phyloP scores from a whole-genome alignment of 345 rosid genomes.

The Gossypium rotundifolium region DNA sequence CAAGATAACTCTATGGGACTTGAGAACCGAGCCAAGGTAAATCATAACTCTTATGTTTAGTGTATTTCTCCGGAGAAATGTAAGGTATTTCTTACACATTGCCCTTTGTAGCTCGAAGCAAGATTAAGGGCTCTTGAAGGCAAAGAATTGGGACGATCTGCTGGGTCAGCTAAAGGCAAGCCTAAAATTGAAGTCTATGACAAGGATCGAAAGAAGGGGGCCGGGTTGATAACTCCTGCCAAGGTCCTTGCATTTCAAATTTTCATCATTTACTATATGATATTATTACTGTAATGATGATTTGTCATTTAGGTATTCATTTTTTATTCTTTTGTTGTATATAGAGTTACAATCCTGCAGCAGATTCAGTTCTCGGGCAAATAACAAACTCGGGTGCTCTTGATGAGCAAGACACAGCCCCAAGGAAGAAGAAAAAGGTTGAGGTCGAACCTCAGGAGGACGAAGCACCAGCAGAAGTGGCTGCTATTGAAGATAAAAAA shows the following conservation, averaged over 20 bases:
- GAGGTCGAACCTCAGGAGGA: conserved; percentile 7
- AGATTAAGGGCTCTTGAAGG: conserved; percentile 79
- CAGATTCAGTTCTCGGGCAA: conserved; percentile 58
- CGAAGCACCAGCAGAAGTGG: conserved; percentile 20
- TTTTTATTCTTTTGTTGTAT: not conserved
- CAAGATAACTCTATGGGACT: conserved; percentile 81
- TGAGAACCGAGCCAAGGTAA: conserved; percentile 57
- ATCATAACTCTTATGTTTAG: not conserved
- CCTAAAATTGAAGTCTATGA: conserved; percentile 85
- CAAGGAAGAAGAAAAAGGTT: conserved; percentile 18
- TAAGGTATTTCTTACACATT: not conserved
- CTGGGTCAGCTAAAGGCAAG: conserved; percentile 87
- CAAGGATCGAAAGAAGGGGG: conserved; percentile 68
- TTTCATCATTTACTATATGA: not conserved
- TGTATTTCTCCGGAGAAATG: not conserved
- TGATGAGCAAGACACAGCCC: conserved; percentile 2
- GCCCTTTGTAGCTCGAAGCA: conserved; percentile 60
- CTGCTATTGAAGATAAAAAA: conserved; percentile 37
- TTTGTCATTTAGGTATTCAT: not conserved
- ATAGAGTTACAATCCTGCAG: conserved; percentile 73
- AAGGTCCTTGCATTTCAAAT: conserved; percentile 39
- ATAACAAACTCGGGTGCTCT: not conserved
- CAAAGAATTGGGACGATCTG: conserved; percentile 58
- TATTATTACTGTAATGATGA: not conserved
- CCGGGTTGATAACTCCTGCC: conserved; percentile 75